Base-by-base conservation (phyloP, 805 yeast species). In the Kodamaea neixiangensis region DNA sequence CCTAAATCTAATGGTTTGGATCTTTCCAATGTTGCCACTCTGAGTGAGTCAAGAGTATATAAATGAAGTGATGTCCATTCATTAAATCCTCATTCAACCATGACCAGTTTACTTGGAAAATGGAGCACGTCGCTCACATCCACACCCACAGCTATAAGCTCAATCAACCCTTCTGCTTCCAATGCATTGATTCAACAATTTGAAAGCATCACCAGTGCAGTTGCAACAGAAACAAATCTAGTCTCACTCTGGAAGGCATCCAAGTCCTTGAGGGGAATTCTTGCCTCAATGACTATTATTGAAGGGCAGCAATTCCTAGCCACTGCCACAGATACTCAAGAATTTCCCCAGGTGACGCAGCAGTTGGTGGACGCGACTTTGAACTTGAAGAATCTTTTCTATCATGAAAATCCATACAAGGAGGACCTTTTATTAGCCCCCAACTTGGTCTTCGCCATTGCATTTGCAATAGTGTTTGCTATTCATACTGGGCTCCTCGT, bases 241-340 rank as follows among this genome's bases (percentile, higher is more conserved):
- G 25, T 46, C 7, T 15, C 44, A 10, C 49, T 46, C 18, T 39
- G 35, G 31, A 19, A 38, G 22, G 5, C 15, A 3, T 37, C 42
- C 39, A 38, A 38, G 15, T 38, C 49, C 20, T 37, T 57, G 13
- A 54, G 75, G 35, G 76, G 75, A 1, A 75, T 72, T 5, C 54
- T 63, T 39, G 76, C 75, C 1, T 71, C 76, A 1, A 53, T 68
- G 46, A 62, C 68, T 4, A 60, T 71, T n/a, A 55, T 71, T 15
- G 53, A 61, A 1, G 75, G 74, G 10, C 67, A 70, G 51, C 41
- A 63, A 15, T 65, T 67, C 2, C 53, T 67, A 40, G 76, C 76
- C 17, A 71, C 76, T 4, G 76, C 76, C 15, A 71, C 77, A 2
- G 64, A 57, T 25, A 38, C 50, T n/a, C 47, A 31, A 31, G 66